A percentile compares a stretch with the other conserved stretches of the same genome.
These are phyloP conservation scores for Alternaria sp. DNA, from an alignment of 2,329 filamentous ascomycete genomes.

Conservation along the genomic window DNA sequence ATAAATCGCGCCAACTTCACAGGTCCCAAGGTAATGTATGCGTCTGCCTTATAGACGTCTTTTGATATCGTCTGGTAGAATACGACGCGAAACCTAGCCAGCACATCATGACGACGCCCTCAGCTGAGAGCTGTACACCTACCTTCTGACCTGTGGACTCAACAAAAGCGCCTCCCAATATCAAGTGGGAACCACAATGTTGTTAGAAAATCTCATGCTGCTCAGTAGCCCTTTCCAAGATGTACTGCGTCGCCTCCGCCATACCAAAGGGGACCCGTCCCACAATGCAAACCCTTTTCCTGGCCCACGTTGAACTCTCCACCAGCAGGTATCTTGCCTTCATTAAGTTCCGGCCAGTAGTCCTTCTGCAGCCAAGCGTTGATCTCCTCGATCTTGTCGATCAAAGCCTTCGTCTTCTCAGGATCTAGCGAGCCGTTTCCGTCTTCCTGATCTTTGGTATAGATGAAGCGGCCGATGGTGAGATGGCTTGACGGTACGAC, in stretches of 20 bases:
- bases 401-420: slow-evolving; percentile 67
- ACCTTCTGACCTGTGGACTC: background rate
- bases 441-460: slow-evolving; percentile 62
- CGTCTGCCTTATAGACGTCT: background rate
- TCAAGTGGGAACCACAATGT: background rate
- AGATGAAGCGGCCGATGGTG: slow-evolving; percentile 82
- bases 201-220: background rate
- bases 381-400: slow-evolving; percentile 74
- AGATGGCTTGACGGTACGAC: slow-evolving; percentile 89
- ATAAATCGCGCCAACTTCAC: background rate
- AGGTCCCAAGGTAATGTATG: background rate
- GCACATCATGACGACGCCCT: too few species aligned
- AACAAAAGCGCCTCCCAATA: too few species aligned
- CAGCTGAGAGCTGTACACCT: background rate
- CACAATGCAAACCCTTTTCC: slow-evolving; percentile 78
- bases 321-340: slow-evolving; percentile 52
- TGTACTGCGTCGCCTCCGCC: slow-evolving; percentile 75
- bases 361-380: slow-evolving; percentile 76
- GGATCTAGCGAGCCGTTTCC: slow-evolving; percentile 54
- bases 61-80: background rate
- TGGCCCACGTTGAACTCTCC: slow-evolving; percentile 90
- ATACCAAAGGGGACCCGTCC: slow-evolving; percentile 76
- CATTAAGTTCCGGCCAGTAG: slow-evolving; percentile 66
- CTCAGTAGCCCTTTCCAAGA: slow-evolving; percentile 58
- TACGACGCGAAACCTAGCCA: background rate